Evolutionary conservation across 2,329 filamentous ascomycete species (phyloP), one percentile per base, ranked within the genome.

Genomic region (Diplodia intermedia): DNA sequence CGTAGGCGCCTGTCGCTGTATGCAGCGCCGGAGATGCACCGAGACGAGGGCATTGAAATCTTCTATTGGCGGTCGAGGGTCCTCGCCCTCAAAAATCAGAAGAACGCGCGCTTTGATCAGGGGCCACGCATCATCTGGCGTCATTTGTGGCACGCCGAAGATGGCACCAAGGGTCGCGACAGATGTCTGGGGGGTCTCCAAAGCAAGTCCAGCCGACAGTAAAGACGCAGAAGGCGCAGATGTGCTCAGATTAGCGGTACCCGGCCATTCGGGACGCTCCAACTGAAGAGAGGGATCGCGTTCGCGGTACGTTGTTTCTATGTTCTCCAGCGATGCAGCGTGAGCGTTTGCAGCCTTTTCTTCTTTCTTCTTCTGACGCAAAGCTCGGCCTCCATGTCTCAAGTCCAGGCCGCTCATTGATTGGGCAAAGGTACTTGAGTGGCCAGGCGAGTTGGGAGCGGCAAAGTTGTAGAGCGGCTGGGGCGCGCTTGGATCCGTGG

Each of bases 41-140:
- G 85, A 86, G n/a, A 94, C 91, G 1, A 94, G 85, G 20, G 89
- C 85, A 74, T 96, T 96, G 74, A 95, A 89, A 74, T 94, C 91
- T 77, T 96, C 92, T 6, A 95, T 87, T 0, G 92, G 91, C n/a
- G 92, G 83, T 43, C 91, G 86, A 20, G 94, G 80, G 71, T 93
- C 91, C 75, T 94, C 92, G 36, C 91, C 91, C 71, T 94, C 91
- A 71, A 95, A 96, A 2, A 95, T 88, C 68, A 90, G 86, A 4
- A 94, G 82, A 50, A 95, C 82, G 72, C 91, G 90, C 3, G 90
- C 89, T 77, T 91, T 93, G 20, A 95, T 79, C 68, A 91, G 88
- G 0, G 92, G 91, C 92, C 92, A 95, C 6, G 92, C 92, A 77
- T 95, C 91, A 72, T 95, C 92, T 0, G 83, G 81, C 5, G 82